These are phyloP conservation scores for Daldinia vernicosa DNA, from an alignment of 495 filamentous ascomycete genomes.

Conservation along the genomic window DNA sequence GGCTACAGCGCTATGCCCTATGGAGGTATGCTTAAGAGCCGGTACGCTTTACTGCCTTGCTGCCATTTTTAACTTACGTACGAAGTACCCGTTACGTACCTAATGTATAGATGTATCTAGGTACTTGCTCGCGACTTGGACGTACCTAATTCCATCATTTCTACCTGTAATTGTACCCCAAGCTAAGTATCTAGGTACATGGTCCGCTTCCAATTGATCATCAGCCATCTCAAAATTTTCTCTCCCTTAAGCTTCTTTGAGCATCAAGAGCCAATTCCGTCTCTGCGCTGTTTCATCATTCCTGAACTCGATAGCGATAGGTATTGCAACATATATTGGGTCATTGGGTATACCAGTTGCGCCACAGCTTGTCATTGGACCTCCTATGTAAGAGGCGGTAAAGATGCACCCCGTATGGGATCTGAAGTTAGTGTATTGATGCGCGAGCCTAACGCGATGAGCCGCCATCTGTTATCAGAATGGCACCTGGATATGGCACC, in stretches of 20 bases:
- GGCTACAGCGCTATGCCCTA: slow-evolving; percentile 31
- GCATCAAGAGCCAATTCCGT: slow-evolving; percentile 17
- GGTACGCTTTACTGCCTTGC: slow-evolving; percentile 24
- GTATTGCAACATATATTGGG: slow-evolving; percentile 36
- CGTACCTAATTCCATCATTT: not conserved
- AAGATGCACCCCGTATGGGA: slow-evolving; percentile 10
- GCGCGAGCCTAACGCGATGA: slow-evolving; percentile 16
- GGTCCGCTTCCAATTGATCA: not conserved
- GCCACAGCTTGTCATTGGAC: slow-evolving; percentile 29
- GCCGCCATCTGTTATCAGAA: slow-evolving; percentile 17
- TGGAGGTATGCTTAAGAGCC: slow-evolving; percentile 7
- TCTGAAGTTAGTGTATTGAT: slow-evolving; percentile 6
- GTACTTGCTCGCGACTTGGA: not conserved
- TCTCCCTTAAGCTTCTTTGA: not conserved
- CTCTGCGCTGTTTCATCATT: slow-evolving; percentile 35
- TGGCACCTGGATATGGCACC: not conserved
- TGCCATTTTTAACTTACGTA: slow-evolving; percentile 25
- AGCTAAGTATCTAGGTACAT: not conserved
- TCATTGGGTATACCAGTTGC: slow-evolving; percentile 29
- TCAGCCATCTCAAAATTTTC: slow-evolving; percentile 8
- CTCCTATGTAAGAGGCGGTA: slow-evolving; percentile 30
- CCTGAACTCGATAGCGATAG: slow-evolving; percentile 33
- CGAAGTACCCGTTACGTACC: slow-evolving; percentile 23
- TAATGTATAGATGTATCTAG: too few species aligned
- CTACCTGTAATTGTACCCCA: not conserved